Evolutionary conservation across 2,329 filamentous ascomycete genomes (phyloP).

Genomic region (Cladosporium cucumerinum): DNA sequence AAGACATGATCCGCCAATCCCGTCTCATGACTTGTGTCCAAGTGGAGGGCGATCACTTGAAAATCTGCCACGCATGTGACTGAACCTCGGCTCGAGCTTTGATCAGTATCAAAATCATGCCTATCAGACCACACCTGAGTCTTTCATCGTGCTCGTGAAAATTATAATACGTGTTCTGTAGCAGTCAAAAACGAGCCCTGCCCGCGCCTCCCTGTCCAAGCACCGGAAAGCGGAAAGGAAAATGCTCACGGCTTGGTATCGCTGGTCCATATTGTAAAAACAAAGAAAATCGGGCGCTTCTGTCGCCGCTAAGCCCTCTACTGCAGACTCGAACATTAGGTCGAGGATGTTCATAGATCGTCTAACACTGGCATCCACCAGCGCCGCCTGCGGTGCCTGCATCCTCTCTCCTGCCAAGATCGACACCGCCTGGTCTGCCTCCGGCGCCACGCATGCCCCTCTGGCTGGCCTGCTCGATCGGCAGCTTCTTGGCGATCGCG

Average conservation of each 20-base stretch:
- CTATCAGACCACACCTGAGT: background rate
- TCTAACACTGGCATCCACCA: constrained; percentile 62
- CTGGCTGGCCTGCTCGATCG: constrained; percentile 92
- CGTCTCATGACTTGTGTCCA: background rate
- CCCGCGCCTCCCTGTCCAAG: constrained; percentile 7
- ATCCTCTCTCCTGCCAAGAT: constrained; percentile 62
- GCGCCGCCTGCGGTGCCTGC: constrained; percentile 57
- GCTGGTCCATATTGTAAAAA: constrained; percentile 16
- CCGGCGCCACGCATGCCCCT: constrained; percentile 67
- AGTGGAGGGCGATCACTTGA: background rate
- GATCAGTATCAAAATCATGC: background rate
- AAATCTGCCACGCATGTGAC: background rate
- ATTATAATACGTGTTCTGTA: constrained; percentile 17
- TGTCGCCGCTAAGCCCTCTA: constrained; percentile 3
- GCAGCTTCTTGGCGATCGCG: constrained; percentile 95
- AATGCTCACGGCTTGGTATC: constrained; percentile 16
- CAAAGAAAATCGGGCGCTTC: constrained; percentile 9
- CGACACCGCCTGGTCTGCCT: constrained; percentile 61
- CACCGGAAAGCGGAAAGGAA: constrained; percentile 7
- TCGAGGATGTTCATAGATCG: background rate
- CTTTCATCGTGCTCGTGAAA: background rate
- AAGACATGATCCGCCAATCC: background rate
- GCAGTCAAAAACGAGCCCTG: constrained; percentile 6
- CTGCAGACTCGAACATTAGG: background rate
- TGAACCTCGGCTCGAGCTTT: background rate